A percentile compares a stretch with the other conserved stretches of the same genome.
Conservation (phyloP, 1,139 yeast species). For the Kluyveromyces marxianus region DNA sequence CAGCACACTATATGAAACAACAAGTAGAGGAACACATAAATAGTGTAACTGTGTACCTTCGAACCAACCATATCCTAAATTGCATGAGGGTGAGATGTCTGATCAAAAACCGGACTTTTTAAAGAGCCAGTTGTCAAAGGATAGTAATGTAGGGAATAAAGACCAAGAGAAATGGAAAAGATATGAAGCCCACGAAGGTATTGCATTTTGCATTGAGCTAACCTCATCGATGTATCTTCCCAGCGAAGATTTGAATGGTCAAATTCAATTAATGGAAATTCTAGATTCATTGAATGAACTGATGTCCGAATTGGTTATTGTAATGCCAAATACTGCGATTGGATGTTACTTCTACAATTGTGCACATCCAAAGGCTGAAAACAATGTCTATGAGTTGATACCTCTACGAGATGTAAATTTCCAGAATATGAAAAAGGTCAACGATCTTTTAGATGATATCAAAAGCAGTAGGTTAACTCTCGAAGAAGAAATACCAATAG, state of each 20-base stretch:
- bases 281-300: constrained; percentile 47
- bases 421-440: constrained; percentile 34
- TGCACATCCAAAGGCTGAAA: constrained; percentile 17
- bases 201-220: constrained; percentile 54
- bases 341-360: constrained; percentile 60
- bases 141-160: background rate
- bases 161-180: constrained; percentile 11
- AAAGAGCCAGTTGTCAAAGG: constrained; percentile 2
- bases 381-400: constrained; percentile 34
- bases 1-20: too few species aligned
- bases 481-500: constrained; percentile 24
- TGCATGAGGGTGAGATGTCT: constrained; percentile 1
- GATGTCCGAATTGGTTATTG: constrained; percentile 50
- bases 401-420: constrained; percentile 36
- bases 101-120: constrained; percentile 6
- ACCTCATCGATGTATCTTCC: constrained; percentile 40
- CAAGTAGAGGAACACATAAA: too few species aligned
- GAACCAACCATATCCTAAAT: too few species aligned
- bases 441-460: constrained; percentile 34
- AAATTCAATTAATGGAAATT: constrained; percentile 44
- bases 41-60: too few species aligned
- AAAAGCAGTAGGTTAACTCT: constrained; percentile 14
- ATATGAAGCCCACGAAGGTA: constrained; percentile 55
- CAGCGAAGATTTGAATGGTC: constrained; percentile 34
- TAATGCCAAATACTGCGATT: constrained; percentile 55